Evolutionary conservation across 495 filamentous ascomycete genomes (phyloP).

Genomic region (Penicillium parvum): DNA sequence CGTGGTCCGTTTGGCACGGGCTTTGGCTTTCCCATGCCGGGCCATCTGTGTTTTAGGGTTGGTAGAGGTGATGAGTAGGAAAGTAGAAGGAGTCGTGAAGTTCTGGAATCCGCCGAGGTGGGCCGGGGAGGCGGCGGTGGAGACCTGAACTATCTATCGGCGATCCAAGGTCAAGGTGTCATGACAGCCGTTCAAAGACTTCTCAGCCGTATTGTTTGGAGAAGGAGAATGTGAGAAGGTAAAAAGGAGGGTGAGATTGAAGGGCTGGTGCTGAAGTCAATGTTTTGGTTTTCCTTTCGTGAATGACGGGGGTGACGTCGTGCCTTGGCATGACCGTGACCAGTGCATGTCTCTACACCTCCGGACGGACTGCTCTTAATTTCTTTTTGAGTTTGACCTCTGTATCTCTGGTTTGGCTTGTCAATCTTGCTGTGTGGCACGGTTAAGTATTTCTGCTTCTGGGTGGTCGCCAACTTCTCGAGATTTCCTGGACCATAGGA

Average conservation of each 20-base stretch:
- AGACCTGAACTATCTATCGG: no score
- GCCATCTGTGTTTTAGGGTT: slow-evolving; percentile 17
- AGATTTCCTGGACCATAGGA: not conserved
- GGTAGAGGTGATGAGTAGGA: not conserved
- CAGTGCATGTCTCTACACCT: not conserved
- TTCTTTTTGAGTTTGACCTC: not conserved
- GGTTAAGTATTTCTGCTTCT: not conserved
- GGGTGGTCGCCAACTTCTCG: not conserved
- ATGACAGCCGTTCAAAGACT: no score
- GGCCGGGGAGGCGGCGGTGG: slow-evolving; percentile 8
- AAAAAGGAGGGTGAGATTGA: no score
- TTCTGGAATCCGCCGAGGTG: slow-evolving; percentile 2
- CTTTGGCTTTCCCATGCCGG: slow-evolving; percentile 28
- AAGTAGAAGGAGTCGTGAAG: not conserved
- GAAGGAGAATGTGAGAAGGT: no score
- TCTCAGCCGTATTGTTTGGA: no score
- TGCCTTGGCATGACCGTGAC: not conserved
- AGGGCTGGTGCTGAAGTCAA: no score
- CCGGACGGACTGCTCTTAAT: no score
- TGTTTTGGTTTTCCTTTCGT: no score
- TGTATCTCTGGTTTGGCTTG: not conserved
- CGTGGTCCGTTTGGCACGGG: slow-evolving; percentile 15
- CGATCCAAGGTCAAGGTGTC: no score
- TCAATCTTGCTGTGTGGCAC: not conserved
- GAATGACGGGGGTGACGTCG: not conserved